These are phyloP conservation scores for Tirmania nivea DNA, from an alignment of 495 filamentous ascomycete genomes.

Conservation along the genomic window DNA sequence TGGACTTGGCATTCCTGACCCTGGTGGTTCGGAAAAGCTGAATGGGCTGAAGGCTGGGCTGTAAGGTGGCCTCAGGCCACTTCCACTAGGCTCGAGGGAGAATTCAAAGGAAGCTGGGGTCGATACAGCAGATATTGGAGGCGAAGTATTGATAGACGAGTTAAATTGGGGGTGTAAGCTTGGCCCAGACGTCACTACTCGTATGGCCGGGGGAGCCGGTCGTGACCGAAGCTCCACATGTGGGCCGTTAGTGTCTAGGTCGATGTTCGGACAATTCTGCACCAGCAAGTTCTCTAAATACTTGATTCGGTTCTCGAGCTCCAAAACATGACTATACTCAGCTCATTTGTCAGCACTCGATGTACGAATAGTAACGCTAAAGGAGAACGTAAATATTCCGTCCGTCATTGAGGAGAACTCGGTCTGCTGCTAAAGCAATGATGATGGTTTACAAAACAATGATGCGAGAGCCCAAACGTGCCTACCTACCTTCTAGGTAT, in stretches of 20 bases:
- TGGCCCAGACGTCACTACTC: conserved; percentile 18
- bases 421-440: background rate
- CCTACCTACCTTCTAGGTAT: conserved; percentile 17
- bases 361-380: no score
- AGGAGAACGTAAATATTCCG: no score
- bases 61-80: conserved; percentile 7
- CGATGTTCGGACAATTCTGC: conserved; percentile 10
- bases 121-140: conserved; percentile 14
- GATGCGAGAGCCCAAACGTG: background rate
- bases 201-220: conserved; percentile 16
- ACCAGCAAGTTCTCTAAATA: conserved; percentile 15
- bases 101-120: conserved; percentile 18
- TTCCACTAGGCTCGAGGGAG: conserved; percentile 4
- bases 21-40: conserved; percentile 17
- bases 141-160: conserved; percentile 14
- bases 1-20: conserved; percentile 15
- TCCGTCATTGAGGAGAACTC: no score
- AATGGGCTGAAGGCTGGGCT: conserved; percentile 15
- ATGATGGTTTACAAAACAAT: background rate
- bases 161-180: conserved; percentile 14
- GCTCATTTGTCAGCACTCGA: no score
- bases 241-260: conserved; percentile 8
- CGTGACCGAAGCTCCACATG: conserved; percentile 16
- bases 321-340: conserved; percentile 16
- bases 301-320: conserved; percentile 19